phyloP scores from a whole-genome alignment of 352 stramenopile species.

The Peronospora destructor region DNA sequence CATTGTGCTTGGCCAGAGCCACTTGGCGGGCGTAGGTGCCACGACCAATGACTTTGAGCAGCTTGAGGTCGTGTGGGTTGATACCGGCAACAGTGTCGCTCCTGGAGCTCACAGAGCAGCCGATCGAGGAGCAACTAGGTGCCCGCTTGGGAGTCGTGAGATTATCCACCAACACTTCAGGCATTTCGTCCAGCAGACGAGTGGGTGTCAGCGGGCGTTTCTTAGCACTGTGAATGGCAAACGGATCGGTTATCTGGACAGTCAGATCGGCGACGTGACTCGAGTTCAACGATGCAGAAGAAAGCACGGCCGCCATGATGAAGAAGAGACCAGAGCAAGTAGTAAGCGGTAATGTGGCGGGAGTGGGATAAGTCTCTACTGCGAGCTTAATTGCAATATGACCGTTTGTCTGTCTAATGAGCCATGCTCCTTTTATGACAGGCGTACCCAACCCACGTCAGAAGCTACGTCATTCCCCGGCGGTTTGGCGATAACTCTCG shows the following conservation, averaged over 20 bases:
- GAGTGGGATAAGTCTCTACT: slow-evolving; percentile 6
- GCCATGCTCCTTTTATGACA: slow-evolving; percentile 14
- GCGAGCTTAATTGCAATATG: slow-evolving; percentile 5
- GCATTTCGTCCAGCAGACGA: slow-evolving; percentile 20
- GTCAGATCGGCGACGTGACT: slow-evolving; percentile 3
- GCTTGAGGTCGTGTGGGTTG: slow-evolving; percentile 58
- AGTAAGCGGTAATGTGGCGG: slow-evolving; percentile 9
- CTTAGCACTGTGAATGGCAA: slow-evolving; percentile 11
- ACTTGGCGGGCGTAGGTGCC: slow-evolving; percentile 81
- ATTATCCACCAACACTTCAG: slow-evolving; percentile 16
- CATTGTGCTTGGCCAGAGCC: slow-evolving; percentile 51
- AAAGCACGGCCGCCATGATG: slow-evolving; percentile 28
- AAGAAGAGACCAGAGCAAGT: neutral
- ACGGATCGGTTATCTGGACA: slow-evolving; percentile 15
- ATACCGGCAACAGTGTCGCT: slow-evolving; percentile 19
- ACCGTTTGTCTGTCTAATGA: slow-evolving; percentile 10
- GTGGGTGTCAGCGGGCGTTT: slow-evolving; percentile 27
- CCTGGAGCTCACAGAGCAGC: slow-evolving; percentile 16
- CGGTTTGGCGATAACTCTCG: slow-evolving; percentile 13
- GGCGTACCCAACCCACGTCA: slow-evolving; percentile 10
- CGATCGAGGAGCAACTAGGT: neutral
- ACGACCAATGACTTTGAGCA: slow-evolving; percentile 82
- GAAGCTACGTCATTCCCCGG: slow-evolving; percentile 12
- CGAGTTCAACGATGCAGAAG: slow-evolving; percentile 8
- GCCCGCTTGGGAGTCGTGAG: slow-evolving; percentile 25